Conservation (phyloP, 805 yeast species). For the Sugiyamaella marilandica region DNA sequence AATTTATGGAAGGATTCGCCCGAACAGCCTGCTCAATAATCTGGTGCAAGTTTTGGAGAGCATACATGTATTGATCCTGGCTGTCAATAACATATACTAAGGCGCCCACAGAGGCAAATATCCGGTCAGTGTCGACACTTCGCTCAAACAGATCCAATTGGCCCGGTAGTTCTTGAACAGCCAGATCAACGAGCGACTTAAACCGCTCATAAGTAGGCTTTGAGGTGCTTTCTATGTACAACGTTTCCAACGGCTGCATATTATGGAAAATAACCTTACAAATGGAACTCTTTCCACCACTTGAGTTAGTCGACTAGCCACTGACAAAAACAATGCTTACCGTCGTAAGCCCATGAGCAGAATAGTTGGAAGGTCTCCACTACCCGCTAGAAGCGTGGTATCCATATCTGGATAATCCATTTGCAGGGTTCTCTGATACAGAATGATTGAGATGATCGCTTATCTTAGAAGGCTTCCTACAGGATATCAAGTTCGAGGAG, state of each 20-base stretch:
- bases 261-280: constrained; percentile 94
- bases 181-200: constrained; percentile 75
- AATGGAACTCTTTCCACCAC: constrained; percentile 84
- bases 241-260: constrained; percentile 91
- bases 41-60: constrained; percentile 81
- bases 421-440: no score
- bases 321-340: constrained; percentile 29
- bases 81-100: constrained; percentile 91
- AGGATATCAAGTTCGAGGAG: no score
- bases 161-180: constrained; percentile 93
- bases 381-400: constrained; percentile 16
- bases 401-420: constrained; percentile 15
- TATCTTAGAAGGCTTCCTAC: no score
- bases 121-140: constrained; percentile 56
- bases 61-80: constrained; percentile 91
- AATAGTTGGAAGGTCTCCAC: constrained; percentile 53
- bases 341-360: constrained; percentile 81
- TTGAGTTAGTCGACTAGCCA: background rate
- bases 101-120: constrained; percentile 82
- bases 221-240: constrained; percentile 84
- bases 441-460: no score
- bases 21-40: constrained; percentile 83
- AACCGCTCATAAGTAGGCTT: constrained; percentile 84
- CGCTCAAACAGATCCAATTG: constrained; percentile 88
- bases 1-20: constrained; percentile 77